Conservation (phyloP, 2,329 filamentous ascomycete genomes). For the Colletotrichum sp. region DNA sequence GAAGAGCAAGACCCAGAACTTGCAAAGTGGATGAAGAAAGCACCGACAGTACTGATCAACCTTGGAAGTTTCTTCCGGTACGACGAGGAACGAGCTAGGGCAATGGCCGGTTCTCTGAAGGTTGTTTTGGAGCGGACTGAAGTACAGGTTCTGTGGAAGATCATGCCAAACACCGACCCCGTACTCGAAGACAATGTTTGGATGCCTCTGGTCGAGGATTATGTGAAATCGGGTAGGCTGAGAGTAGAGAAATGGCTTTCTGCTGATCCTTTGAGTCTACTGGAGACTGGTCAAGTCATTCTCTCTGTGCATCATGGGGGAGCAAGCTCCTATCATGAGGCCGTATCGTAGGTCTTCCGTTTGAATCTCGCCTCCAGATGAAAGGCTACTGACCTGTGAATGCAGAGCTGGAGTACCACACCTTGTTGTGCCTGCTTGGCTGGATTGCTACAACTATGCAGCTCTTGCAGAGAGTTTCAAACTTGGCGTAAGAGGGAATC, state of each 20-base stretch:
- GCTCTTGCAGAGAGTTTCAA: constrained; percentile 44
- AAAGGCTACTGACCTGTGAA: neutral
- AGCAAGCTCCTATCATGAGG: constrained; percentile 47
- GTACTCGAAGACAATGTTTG: constrained; percentile 22
- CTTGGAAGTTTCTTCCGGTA: constrained; percentile 28
- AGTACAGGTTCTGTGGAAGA: constrained; percentile 39
- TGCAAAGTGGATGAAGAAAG: constrained; percentile 23
- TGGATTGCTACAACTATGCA: constrained; percentile 51
- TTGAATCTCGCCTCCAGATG: neutral
- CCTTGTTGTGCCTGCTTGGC: constrained; percentile 50
- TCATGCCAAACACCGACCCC: neutral
- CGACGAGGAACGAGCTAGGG: constrained; percentile 24
- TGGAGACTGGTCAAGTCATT: constrained; percentile 38
- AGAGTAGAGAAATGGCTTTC: constrained; percentile 33
- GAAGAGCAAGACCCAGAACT: constrained; percentile 30
- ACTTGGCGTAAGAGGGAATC: constrained; percentile 44
- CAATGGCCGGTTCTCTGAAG: constrained; percentile 30
- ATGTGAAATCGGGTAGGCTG: constrained; percentile 26
- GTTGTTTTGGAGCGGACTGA: constrained; percentile 24
- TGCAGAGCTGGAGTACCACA: constrained; percentile 48
- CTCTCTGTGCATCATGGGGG: constrained; percentile 45
- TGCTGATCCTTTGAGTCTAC: constrained; percentile 35
- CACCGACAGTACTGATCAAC: constrained; percentile 30
- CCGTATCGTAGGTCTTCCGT: constrained; percentile 38
- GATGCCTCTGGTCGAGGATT: constrained; percentile 18